These are phyloP conservation scores for Xylaria sp. DNA, from an alignment of 2,329 filamentous ascomycete genomes.

Conservation along the genomic window DNA sequence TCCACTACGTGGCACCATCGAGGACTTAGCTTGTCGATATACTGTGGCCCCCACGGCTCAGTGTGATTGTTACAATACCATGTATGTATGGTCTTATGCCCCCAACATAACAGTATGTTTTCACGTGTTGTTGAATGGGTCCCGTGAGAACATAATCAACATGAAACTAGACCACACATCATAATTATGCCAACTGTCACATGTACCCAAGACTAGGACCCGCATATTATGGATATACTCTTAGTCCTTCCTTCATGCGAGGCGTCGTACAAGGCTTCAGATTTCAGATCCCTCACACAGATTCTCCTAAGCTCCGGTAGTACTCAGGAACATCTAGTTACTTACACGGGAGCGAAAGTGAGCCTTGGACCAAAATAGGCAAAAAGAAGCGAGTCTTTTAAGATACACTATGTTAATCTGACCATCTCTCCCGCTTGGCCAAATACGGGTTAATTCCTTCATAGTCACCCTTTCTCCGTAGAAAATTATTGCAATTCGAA, in stretches of 20 bases:
- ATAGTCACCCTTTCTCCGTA: neutral
- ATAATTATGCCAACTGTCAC: neutral
- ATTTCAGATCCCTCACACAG: neutral
- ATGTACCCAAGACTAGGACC: neutral
- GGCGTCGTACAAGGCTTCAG: neutral
- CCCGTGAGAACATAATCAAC: neutral
- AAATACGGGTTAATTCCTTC: neutral
- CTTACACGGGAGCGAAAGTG: neutral
- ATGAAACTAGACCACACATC: neutral
- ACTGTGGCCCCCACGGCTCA: neutral
- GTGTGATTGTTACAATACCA: neutral
- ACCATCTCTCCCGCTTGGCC: neutral
- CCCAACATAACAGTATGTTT: neutral
- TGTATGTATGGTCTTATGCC: neutral
- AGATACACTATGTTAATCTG: neutral
- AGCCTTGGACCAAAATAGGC: neutral
- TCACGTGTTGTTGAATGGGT: neutral
- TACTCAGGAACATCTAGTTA: neutral
- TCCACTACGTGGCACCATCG: neutral
- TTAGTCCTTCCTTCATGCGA: neutral
- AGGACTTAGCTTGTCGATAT: neutral
- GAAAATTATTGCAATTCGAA: neutral
- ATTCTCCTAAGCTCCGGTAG: neutral
- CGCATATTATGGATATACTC: neutral
- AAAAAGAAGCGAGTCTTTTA: neutral